Conservation (phyloP, 257 asterid genomes). For the Solanum neorickii region DNA sequence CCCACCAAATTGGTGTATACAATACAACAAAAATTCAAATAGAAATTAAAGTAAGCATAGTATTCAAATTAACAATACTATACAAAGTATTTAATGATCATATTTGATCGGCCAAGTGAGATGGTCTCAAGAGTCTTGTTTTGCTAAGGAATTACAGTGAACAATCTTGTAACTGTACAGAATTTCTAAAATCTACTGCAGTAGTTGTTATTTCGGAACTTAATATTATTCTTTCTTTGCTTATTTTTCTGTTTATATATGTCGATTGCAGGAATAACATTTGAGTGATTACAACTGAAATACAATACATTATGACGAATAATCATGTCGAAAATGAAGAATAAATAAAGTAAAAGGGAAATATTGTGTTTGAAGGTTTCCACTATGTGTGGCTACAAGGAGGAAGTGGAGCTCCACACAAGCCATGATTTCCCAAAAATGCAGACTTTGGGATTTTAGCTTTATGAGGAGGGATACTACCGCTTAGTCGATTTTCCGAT, state of each 20-base stretch:
- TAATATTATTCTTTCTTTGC: too few species aligned
- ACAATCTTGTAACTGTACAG: background rate
- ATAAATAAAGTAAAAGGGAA: background rate
- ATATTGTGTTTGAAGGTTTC: background rate
- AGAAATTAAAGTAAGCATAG: background rate
- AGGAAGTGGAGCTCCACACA: slow-evolving; percentile 76
- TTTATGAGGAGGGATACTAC: slow-evolving; percentile 49
- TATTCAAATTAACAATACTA: too few species aligned
- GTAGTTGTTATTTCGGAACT: too few species aligned
- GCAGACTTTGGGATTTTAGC: slow-evolving; percentile 24
- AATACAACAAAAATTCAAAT: background rate
- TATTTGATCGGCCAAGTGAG: too few species aligned
- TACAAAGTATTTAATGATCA: too few species aligned
- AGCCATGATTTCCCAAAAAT: slow-evolving; percentile 39
- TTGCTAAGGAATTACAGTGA: too few species aligned
- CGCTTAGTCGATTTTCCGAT: slow-evolving; percentile 37
- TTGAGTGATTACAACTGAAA: background rate
- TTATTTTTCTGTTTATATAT: too few species aligned
- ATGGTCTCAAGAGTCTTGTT: too few species aligned
- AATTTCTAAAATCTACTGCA: background rate
- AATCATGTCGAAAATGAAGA: background rate
- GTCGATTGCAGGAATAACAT: background rate
- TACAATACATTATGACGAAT: background rate
- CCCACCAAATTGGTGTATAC: background rate
- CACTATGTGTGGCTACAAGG: slow-evolving; percentile 27